Percentiles rank a stretch among this genome's conserved stretches.
phyloP scores from a whole-genome alignment of 208 protist species.

The Leishmania tarentolae region DNA sequence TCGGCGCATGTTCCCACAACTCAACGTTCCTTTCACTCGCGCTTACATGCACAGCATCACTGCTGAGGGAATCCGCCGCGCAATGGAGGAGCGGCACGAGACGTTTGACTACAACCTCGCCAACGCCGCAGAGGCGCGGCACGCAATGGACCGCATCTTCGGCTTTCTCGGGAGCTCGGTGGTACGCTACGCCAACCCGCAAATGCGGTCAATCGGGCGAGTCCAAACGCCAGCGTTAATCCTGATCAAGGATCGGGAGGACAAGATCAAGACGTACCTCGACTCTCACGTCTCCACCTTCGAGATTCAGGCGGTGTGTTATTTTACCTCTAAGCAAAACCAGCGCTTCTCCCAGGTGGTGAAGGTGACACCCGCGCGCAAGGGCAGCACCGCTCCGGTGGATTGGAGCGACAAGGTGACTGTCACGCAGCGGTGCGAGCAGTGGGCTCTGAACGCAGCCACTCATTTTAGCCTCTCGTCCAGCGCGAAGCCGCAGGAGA shows the following conservation, averaged over 20 bases:
- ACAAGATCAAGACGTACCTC: conserved; percentile 64
- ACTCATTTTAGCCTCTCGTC: conserved; percentile 31
- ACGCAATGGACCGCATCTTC: conserved; percentile 92
- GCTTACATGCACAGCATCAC: conserved; percentile 94
- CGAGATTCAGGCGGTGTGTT: conserved; percentile 59
- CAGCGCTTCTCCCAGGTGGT: conserved; percentile 65
- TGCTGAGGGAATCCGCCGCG: conserved; percentile 74
- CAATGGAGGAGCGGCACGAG: conserved; percentile 69
- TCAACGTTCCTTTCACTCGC: conserved; percentile 83
- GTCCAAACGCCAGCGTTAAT: conserved; percentile 92
- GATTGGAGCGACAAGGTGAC: conserved; percentile 41
- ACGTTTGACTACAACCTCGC: conserved; percentile 86
- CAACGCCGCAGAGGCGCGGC: conserved; percentile 86
- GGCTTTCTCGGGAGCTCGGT: conserved; percentile 92
- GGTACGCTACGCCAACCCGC: conserved; percentile 83
- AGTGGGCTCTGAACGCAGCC: conserved; percentile 40
- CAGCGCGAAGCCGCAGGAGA: conserved; percentile 38
- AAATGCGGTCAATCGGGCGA: conserved; percentile 91
- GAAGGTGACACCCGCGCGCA: conserved; percentile 34
- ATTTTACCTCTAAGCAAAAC: conserved; percentile 46
- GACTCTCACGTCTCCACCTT: conserved; percentile 61
- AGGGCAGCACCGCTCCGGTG: conserved; percentile 15
- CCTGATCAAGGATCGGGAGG: conserved; percentile 80
- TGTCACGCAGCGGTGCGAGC: conserved; percentile 23
- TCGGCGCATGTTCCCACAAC: conserved; percentile 73